Percentiles rank a stretch among this genome's conserved stretches.
Conservation (phyloP, 768 basidiomycete genomes). For the Rossbeevera mucosa region DNA sequence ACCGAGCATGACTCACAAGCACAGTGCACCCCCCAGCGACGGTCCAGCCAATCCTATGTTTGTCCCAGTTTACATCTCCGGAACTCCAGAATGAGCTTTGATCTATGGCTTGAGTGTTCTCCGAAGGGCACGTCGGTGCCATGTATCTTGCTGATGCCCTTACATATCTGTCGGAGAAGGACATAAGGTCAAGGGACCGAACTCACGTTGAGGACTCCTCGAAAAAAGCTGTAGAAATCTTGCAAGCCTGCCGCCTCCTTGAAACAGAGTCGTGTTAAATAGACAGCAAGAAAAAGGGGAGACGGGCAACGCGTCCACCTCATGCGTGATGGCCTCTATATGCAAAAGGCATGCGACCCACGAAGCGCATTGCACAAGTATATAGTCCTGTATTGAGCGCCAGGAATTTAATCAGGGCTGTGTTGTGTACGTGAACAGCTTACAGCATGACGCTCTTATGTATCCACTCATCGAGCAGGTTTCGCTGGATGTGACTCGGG, state of each 20-base stretch:
- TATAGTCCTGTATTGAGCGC: not conserved
- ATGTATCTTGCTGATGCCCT: conserved; percentile 7
- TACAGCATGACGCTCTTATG: not conserved
- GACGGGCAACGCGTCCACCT: not conserved
- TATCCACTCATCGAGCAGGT: not conserved
- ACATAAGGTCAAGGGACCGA: not conserved
- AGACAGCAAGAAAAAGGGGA: not conserved
- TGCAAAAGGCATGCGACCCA: not conserved
- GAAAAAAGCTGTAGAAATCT: not conserved
- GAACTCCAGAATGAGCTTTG: conserved; percentile 61
- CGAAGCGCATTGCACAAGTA: not conserved
- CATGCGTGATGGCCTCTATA: not conserved
- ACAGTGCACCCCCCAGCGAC: conserved; percentile 59
- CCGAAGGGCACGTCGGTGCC: conserved; percentile 42
- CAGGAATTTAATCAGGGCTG: not conserved
- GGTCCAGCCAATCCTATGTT: conserved; percentile 69
- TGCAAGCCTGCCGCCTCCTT: not conserved
- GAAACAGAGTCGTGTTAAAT: not conserved
- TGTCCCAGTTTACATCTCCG: conserved; percentile 52
- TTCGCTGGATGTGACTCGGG: not conserved
- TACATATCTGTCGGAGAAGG: not conserved
- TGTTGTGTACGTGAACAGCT: not conserved
- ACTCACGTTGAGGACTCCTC: not conserved
- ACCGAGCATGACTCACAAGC: conserved; percentile 40
- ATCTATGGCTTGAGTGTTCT: conserved; percentile 48